phyloP scores from a whole-genome alignment of 768 basidiomycete species.

The Panaeolus papilionaceus region DNA sequence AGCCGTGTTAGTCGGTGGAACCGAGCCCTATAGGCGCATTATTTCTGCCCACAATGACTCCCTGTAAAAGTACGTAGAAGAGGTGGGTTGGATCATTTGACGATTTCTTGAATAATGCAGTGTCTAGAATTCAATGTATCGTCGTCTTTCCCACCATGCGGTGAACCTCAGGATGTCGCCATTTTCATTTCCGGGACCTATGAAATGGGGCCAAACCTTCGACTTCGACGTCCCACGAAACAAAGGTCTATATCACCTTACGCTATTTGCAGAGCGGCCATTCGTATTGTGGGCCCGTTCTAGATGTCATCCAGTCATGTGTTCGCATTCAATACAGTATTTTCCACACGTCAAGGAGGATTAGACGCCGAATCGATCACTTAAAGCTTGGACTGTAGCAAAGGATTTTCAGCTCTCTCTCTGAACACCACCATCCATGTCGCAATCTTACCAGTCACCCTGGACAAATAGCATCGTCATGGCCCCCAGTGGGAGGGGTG shows the following conservation, averaged over 20 bases:
- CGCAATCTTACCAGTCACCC: slow-evolving; percentile 28
- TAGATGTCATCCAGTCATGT: not conserved
- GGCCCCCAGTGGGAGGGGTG: slow-evolving; percentile 28
- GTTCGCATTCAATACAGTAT: not conserved
- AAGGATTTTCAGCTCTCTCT: slow-evolving; percentile 12
- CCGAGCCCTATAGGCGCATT: not conserved
- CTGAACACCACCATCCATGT: slow-evolving; percentile 17
- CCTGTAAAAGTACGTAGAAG: not conserved
- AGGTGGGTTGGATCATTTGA: not conserved
- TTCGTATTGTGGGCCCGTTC: not conserved
- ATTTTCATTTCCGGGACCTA: not conserved
- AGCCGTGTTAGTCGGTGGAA: not conserved
- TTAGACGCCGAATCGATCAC: slow-evolving; percentile 13
- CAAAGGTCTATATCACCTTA: not conserved
- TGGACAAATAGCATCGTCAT: slow-evolving; percentile 31
- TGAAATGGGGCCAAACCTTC: not conserved
- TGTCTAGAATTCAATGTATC: not conserved
- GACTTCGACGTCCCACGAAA: slow-evolving; percentile 2
- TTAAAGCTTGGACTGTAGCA: not conserved
- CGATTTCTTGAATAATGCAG: not conserved
- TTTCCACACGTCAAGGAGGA: slow-evolving; percentile 15
- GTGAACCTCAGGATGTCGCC: not conserved
- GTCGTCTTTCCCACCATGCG: not conserved
- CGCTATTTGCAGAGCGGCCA: not conserved
- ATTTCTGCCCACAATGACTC: not conserved